Evolutionary conservation across 2,329 filamentous ascomycete species (phyloP).

Genomic region (Penicillium sp.): DNA sequence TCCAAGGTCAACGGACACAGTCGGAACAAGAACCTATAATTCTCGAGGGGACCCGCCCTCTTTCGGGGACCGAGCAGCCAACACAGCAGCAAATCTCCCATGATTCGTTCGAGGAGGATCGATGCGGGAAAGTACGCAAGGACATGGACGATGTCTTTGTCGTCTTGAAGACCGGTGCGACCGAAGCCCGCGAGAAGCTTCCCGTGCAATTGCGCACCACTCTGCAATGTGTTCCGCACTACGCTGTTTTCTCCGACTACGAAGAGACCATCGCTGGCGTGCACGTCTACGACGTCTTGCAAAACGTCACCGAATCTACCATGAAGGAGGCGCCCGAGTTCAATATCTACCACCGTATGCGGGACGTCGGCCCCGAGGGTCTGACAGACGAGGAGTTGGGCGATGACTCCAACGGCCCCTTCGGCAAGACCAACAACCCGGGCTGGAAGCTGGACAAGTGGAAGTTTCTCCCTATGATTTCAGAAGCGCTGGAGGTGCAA

Average conservation of each 20-base stretch:
- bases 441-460: conserved; percentile 58
- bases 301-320: conserved; percentile 25
- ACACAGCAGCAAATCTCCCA: conserved; percentile 1
- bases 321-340: conserved; percentile 46
- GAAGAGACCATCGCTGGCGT: conserved; percentile 32
- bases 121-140: conserved; percentile 20
- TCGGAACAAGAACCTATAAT: conserved; percentile 10
- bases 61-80: background rate
- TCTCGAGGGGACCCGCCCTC: conserved; percentile 8
- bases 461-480: conserved; percentile 58
- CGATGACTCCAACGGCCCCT: conserved; percentile 35
- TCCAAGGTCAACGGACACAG: conserved; percentile 8
- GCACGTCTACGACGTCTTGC: conserved; percentile 28
- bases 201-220: conserved; percentile 33
- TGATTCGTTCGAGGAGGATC: conserved; percentile 12
- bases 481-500: conserved; percentile 45
- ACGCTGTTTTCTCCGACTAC: conserved; percentile 33
- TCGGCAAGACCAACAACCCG: conserved; percentile 46
- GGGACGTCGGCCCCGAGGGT: conserved; percentile 43
- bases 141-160: conserved; percentile 31
- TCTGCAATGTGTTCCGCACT: conserved; percentile 32
- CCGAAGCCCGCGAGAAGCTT: conserved; percentile 31
- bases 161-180: conserved; percentile 33
- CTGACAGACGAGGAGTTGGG: conserved; percentile 34
- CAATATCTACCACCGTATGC: conserved; percentile 51